Conservation (phyloP, 2,329 filamentous ascomycete species). For the Neurospora sp. region DNA sequence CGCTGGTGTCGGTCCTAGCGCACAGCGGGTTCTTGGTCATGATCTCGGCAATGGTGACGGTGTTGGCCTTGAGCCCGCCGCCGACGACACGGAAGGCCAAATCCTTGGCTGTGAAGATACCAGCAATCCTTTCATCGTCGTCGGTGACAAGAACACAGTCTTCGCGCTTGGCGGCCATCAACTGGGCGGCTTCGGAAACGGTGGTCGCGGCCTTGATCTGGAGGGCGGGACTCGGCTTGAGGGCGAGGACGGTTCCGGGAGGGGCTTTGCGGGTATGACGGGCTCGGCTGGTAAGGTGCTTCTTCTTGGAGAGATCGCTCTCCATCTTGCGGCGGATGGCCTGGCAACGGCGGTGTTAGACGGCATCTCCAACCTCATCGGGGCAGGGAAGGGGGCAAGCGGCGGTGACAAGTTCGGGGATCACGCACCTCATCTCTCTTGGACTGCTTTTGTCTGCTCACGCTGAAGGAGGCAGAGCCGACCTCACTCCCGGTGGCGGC, state of each 20-base stretch:
- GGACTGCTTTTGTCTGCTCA: constrained; percentile 89
- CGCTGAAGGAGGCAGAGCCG: constrained; percentile 65
- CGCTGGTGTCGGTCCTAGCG: constrained; percentile 93
- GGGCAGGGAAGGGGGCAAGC: constrained; percentile 9
- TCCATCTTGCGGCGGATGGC: constrained; percentile 96
- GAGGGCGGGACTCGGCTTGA: constrained; percentile 89
- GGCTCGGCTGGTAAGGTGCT: constrained; percentile 65
- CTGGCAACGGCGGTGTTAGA: constrained; percentile 30
- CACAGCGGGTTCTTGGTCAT: constrained; percentile 99
- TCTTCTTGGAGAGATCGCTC: constrained; percentile 96
- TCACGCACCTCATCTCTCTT: constrained; percentile 91
- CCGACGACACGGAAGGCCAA: constrained; percentile 95
- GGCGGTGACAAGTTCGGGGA: constrained; percentile 2
- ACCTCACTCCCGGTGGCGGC: constrained; percentile 44
- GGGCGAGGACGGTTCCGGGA: constrained; percentile 86
- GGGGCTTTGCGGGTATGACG: constrained; percentile 86
- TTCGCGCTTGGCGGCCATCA: constrained; percentile 98
- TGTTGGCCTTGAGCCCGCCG: constrained; percentile 76
- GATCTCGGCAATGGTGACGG: constrained; percentile 91
- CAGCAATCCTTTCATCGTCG: constrained; percentile 93
- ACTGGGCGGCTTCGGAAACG: constrained; percentile 89
- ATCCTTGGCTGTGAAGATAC: constrained; percentile 99
- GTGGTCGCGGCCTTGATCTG: constrained; percentile 95
- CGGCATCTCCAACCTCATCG: constrained; percentile 11
- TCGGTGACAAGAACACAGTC: constrained; percentile 97